A percentile compares a stretch with the other conserved stretches of the same genome.
phyloP scores from a whole-genome alignment of 345 rosid genomes.

The Turritis glabra region DNA sequence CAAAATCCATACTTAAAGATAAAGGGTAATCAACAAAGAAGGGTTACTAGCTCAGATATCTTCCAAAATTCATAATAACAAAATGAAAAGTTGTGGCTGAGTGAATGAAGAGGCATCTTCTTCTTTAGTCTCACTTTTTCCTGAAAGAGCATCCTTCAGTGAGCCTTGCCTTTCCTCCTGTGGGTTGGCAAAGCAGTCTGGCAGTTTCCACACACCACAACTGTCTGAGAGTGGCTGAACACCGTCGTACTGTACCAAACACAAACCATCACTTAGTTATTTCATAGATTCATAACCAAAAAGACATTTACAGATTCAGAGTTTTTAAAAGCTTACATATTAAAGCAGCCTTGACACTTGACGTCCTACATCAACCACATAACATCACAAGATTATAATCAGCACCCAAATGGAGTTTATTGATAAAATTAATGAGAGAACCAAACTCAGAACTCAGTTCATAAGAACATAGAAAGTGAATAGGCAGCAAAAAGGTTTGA shows the following conservation, averaged over 20 bases:
- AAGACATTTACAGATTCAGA: background rate
- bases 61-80: background rate
- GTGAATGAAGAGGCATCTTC: background rate
- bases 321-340: slow-evolving; percentile 39
- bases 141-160: slow-evolving; percentile 61
- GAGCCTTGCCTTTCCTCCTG: slow-evolving; percentile 57
- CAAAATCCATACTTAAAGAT: background rate
- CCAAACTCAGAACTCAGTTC: background rate
- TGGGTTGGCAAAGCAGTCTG: slow-evolving; percentile 58
- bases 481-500: background rate
- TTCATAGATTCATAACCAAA: background rate
- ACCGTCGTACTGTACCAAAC: slow-evolving; percentile 50
- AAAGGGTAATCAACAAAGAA: background rate
- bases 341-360: slow-evolving; percentile 62
- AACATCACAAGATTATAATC: background rate
- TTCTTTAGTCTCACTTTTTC: slow-evolving; percentile 43
- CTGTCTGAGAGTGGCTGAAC: slow-evolving; percentile 66
- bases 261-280: background rate
- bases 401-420: background rate
- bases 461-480: background rate
- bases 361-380: slow-evolving; percentile 45
- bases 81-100: background rate
- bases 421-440: background rate
- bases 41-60: slow-evolving; percentile 4
- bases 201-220: slow-evolving; percentile 61